Percentiles rank a stretch among this genome's conserved stretches.
Conservation (phyloP, 345 rosid genomes). For the Rhodomyrtus tomentosa region DNA sequence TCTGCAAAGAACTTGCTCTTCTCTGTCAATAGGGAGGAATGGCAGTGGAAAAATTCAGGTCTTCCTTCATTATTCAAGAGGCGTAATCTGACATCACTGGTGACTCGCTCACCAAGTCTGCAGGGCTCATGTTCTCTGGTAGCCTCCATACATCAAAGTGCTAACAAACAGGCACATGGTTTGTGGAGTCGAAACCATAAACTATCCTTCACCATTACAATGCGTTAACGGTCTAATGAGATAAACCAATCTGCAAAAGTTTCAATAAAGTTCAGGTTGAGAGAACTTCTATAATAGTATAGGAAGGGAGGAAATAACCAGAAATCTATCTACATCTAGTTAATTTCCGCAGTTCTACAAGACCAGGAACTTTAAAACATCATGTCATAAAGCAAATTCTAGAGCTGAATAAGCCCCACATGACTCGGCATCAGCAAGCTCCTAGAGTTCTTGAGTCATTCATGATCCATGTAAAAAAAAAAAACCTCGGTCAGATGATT, state of each 20-base stretch:
- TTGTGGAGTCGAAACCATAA: constrained; percentile 5
- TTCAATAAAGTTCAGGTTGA: neutral
- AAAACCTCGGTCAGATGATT: neutral
- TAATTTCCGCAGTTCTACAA: neutral
- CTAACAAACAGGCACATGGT: constrained; percentile 16
- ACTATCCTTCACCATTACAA: neutral
- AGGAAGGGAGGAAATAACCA: neutral
- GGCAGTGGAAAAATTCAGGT: constrained; percentile 26
- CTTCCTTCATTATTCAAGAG: constrained; percentile 30
- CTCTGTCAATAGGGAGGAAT: constrained; percentile 18
- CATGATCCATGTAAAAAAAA: neutral
- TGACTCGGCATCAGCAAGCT: neutral
- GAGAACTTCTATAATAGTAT: neutral
- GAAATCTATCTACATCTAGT: neutral
- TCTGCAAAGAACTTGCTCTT: constrained; percentile 34
- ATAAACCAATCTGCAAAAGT: neutral
- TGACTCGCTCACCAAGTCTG: constrained; percentile 21
- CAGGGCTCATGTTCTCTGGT: constrained; percentile 9
- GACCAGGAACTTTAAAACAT: neutral
- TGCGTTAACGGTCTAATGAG: neutral
- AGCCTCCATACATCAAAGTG: constrained; percentile 18
- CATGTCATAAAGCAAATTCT: neutral
- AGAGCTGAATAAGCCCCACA: neutral
- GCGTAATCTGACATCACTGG: constrained; percentile 19
- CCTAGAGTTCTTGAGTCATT: neutral